Evolutionary conservation across 768 basidiomycete genomes (phyloP).

Genomic region (Lactarius akahatsu): DNA sequence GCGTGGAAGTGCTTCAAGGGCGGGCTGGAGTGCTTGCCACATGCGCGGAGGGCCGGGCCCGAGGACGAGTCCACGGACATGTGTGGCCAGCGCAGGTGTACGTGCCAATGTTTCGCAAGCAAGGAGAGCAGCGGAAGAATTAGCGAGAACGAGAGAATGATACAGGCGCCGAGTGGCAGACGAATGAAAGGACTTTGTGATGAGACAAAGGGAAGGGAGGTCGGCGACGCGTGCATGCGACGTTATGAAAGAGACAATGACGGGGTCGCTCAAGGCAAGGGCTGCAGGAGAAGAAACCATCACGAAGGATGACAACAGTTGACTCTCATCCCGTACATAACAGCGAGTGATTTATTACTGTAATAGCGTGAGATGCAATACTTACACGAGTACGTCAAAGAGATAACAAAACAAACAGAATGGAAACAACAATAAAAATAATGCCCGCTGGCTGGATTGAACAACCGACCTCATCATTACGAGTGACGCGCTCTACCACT

Average conservation of each 20-base stretch:
- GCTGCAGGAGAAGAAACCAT: background rate
- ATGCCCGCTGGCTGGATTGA: conserved; percentile 32
- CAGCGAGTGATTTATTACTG: background rate
- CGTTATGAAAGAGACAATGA: conserved; percentile 44
- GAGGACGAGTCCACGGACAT: conserved; percentile 38
- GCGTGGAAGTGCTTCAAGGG: conserved; percentile 44
- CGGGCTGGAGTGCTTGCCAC: conserved; percentile 46
- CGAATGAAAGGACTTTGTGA: conserved; percentile 47
- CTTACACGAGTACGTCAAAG: background rate
- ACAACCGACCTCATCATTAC: conserved; percentile 32
- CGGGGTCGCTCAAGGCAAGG: conserved; percentile 39
- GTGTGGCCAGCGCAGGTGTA: conserved; percentile 38
- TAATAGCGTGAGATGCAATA: background rate
- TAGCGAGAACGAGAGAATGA: conserved; percentile 41
- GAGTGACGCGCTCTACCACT: conserved; percentile 37
- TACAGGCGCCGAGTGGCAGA: conserved; percentile 52
- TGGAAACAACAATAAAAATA: conserved; percentile 15
- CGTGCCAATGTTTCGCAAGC: conserved; percentile 43
- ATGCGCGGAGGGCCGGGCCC: conserved; percentile 37
- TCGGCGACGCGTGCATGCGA: conserved; percentile 39
- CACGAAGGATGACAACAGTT: background rate
- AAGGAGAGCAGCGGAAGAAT: conserved; percentile 37
- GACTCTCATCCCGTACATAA: background rate
- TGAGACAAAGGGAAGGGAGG: conserved; percentile 45
- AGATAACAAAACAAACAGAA: background rate